These are phyloP conservation scores for Geotrichum bryndzae DNA, from an alignment of 1,139 yeast genomes.

Conservation along the genomic window DNA sequence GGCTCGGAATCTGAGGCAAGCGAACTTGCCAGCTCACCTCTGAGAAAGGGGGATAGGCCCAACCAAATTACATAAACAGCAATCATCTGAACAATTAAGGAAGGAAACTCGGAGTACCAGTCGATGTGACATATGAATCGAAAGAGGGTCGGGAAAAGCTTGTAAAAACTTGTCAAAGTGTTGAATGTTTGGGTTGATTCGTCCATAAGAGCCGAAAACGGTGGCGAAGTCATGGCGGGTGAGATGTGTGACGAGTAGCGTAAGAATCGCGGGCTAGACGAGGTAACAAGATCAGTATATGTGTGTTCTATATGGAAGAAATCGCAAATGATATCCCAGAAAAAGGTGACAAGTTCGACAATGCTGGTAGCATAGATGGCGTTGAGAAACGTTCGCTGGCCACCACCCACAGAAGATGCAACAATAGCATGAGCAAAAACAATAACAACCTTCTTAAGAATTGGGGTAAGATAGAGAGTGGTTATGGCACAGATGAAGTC, in stretches of 20 bases:
- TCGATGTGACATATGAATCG: conserved; percentile 26
- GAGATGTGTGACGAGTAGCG: background rate
- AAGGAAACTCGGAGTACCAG: conserved; percentile 31
- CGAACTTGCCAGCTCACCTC: conserved; percentile 22
- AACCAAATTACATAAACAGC: conserved; percentile 31
- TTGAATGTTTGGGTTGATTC: conserved; percentile 20
- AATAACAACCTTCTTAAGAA: conserved; percentile 25
- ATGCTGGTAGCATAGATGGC: conserved; percentile 33
- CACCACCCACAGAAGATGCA: conserved; percentile 35
- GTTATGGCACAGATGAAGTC: conserved; percentile 25
- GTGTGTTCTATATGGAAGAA: conserved; percentile 12
- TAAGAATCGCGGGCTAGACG: conserved; percentile 3
- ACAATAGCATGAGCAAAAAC: conserved; percentile 36
- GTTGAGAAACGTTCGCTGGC: conserved; percentile 28
- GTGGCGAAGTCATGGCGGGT: conserved; percentile 3
- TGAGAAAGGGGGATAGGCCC: conserved; percentile 28
- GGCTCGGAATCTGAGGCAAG: conserved; percentile 6
- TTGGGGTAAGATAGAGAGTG: conserved; percentile 27
- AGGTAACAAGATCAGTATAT: conserved; percentile 7
- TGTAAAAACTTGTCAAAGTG: conserved; percentile 25
- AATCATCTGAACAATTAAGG: conserved; percentile 26
- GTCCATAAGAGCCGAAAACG: conserved; percentile 3
- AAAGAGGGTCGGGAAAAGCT: conserved; percentile 23
- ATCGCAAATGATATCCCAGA: conserved; percentile 22
- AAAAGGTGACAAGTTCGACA: conserved; percentile 26